Evolutionary conservation across 1,284 basidiomycete genomes (phyloP).

Genomic region (Leccinum angustisporum): DNA sequence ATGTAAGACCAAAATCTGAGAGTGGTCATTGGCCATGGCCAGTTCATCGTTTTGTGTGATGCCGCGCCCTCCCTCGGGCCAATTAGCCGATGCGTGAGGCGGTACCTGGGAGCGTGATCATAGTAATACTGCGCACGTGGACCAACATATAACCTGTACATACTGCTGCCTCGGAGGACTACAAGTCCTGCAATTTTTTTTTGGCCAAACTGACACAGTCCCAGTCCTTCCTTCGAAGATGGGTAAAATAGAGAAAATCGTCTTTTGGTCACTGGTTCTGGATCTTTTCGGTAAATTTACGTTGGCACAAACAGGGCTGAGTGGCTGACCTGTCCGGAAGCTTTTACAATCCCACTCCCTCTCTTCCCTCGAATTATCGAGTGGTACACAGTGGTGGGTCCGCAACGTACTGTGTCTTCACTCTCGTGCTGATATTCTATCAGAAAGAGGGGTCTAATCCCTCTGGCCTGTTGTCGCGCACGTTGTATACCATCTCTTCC

Average conservation of each 20-base stretch:
- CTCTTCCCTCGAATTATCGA: slow-evolving; percentile 87
- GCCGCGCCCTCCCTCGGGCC: background rate
- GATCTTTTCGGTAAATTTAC: slow-evolving; percentile 71
- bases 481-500: slow-evolving; percentile 61
- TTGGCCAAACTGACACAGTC: background rate
- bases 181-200: background rate
- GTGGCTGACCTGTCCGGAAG: slow-evolving; percentile 38
- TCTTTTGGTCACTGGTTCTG: slow-evolving; percentile 80
- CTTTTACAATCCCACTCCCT: slow-evolving; percentile 93
- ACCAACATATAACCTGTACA: background rate
- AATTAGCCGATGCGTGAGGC: background rate
- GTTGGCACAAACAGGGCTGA: background rate
- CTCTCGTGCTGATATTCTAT: background rate
- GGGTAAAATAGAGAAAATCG: slow-evolving; percentile 71
- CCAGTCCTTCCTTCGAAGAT: slow-evolving; percentile 37
- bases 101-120: background rate
- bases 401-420: background rate
- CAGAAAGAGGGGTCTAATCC: slow-evolving; percentile 72
- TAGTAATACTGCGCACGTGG: background rate
- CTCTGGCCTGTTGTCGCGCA: slow-evolving; percentile 67
- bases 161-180: background rate
- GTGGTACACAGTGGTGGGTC: slow-evolving; percentile 78
- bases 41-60: background rate
- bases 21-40: background rate
- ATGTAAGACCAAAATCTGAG: background rate